Evolutionary conservation across 768 basidiomycete species (phyloP).

Genomic region (Auricularia heimuer): DNA sequence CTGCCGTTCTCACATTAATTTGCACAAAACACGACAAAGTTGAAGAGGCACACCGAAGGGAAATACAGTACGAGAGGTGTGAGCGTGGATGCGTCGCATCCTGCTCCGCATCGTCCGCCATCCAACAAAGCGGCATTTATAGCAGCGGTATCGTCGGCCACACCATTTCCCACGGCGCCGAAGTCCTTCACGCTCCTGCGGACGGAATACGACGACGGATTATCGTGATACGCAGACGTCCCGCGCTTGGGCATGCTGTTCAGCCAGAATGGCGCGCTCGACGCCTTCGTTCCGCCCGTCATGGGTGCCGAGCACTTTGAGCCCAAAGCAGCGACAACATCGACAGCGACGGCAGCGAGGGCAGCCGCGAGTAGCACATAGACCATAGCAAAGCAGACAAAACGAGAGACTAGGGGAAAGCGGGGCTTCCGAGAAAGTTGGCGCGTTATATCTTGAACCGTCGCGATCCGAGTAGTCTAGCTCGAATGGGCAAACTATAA

Average conservation of each 20-base stretch:
- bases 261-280: not conserved
- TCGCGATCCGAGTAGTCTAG: not conserved
- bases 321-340: not conserved
- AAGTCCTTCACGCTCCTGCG: constrained; percentile 46
- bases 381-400: not conserved
- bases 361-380: not conserved
- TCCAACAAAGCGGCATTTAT: constrained; percentile 49
- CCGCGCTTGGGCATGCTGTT: not conserved
- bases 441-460: not conserved
- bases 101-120: constrained; percentile 17
- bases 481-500: not conserved
- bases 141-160: constrained; percentile 65
- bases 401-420: not conserved
- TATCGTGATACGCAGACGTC: not conserved
- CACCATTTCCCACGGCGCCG: constrained; percentile 67
- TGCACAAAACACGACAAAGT: not conserved
- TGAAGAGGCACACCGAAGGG: not conserved
- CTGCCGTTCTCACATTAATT: not conserved
- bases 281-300: not conserved
- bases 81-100: not conserved
- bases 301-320: not conserved
- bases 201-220: not conserved
- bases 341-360: not conserved
- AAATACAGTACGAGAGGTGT: not conserved
- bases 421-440: not conserved